Percentiles rank a stretch among this genome's conserved stretches.
Evolutionary conservation across 768 basidiomycete genomes (phyloP).

Genomic region (Amanita fuliginea): DNA sequence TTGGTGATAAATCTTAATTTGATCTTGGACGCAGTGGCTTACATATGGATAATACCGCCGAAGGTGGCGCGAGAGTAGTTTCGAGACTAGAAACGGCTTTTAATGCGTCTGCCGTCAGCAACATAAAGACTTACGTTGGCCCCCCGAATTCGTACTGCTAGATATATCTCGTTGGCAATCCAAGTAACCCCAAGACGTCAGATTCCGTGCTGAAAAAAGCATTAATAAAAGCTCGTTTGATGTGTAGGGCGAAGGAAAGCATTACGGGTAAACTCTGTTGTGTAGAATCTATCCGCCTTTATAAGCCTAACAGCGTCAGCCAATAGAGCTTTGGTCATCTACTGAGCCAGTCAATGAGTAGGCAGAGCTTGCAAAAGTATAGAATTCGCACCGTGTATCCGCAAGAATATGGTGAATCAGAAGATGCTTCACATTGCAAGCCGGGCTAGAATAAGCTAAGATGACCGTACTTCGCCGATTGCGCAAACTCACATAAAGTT

Average conservation of each 20-base stretch:
- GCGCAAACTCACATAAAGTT: conserved; percentile 18
- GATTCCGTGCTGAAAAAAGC: conserved; percentile 20
- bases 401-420: conserved; percentile 32
- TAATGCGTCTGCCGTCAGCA: background rate
- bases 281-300: conserved; percentile 43
- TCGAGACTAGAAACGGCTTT: conserved; percentile 22
- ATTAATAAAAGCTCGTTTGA: background rate
- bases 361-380: background rate
- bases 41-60: conserved; percentile 29
- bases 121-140: conserved; percentile 17
- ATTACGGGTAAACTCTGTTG: conserved; percentile 39
- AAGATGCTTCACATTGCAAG: conserved; percentile 19
- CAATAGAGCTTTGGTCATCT: conserved; percentile 39
- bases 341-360: background rate
- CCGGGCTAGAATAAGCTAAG: conserved; percentile 12
- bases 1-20: background rate
- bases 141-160: conserved; percentile 24
- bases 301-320: conserved; percentile 43
- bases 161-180: conserved; percentile 33
- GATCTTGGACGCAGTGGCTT: background rate
- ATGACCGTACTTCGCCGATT: background rate
- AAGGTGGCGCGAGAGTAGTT: conserved; percentile 33
- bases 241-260: background rate
- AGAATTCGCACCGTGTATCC: conserved; percentile 37
- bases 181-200: conserved; percentile 42